A percentile compares a stretch with the other conserved stretches of the same genome.
phyloP scores from a whole-genome alignment of 495 filamentous ascomycete species.

The Aspergillus campestris region DNA sequence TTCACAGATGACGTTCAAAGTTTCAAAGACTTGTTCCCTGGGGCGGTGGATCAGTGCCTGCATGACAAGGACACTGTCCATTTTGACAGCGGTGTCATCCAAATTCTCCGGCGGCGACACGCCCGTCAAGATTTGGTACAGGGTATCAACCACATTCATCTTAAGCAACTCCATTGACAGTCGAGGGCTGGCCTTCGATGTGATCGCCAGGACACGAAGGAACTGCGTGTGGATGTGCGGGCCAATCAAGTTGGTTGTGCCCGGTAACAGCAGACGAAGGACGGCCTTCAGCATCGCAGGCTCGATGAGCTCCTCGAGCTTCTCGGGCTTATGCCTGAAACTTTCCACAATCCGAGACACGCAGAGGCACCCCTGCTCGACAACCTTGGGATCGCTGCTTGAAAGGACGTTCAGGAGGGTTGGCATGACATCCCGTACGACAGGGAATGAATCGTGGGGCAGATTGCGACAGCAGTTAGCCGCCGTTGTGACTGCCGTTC shows the following conservation, averaged over 20 bases:
- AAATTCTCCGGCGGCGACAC: constrained; percentile 79
- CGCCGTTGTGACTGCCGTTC: constrained; percentile 92
- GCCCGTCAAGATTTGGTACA: constrained; percentile 96
- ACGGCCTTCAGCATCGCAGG: constrained; percentile 79
- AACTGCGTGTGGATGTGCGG: constrained; percentile 96
- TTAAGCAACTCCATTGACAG: constrained; percentile 87
- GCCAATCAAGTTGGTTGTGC: constrained; percentile 92
- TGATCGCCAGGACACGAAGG: constrained; percentile 79
- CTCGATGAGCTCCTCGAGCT: constrained; percentile 86
- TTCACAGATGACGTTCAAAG: constrained; percentile 96
- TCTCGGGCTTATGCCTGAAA: constrained; percentile 77
- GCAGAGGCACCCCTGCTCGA: constrained; percentile 93
- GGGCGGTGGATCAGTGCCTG: constrained; percentile 94
- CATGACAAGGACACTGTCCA: constrained; percentile 98
- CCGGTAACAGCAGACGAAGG: constrained; percentile 83
- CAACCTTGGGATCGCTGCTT: constrained; percentile 91
- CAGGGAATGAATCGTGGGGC: constrained; percentile 82
- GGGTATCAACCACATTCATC: constrained; percentile 94
- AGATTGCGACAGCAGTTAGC: constrained; percentile 98
- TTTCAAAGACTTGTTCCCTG: constrained; percentile 95
- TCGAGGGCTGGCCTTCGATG: constrained; percentile 75
- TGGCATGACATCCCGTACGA: constrained; percentile 90
- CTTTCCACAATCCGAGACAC: constrained; percentile 96
- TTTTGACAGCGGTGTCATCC: constrained; percentile 76
- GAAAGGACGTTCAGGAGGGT: constrained; percentile 80